Conservation (phyloP, 2,329 filamentous ascomycete species). For the Sphaceloma murrayae region DNA sequence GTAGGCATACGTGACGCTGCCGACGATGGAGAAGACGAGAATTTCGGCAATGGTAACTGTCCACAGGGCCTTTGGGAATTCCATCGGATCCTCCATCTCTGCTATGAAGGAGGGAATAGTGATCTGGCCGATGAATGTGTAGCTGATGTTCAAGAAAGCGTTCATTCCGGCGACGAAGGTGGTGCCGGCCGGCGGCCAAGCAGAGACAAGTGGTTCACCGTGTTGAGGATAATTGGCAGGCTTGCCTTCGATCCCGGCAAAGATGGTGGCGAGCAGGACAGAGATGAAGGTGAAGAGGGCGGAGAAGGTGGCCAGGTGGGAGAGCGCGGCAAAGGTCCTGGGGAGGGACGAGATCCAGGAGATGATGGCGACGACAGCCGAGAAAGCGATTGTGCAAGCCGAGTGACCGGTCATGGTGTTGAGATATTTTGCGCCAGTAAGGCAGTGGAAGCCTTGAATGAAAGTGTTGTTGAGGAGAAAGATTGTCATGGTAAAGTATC, state of each 20-base stretch:
- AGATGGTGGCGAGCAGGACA: conserved; percentile 73
- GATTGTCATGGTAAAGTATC: conserved; percentile 65
- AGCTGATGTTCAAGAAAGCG: conserved; percentile 90
- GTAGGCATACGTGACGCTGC: conserved; percentile 73
- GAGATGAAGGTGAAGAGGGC: conserved; percentile 86
- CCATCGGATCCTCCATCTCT: conserved; percentile 71
- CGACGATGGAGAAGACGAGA: conserved; percentile 75
- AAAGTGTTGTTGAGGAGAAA: conserved; percentile 92
- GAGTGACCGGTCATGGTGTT: conserved; percentile 73
- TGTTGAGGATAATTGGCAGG: conserved; percentile 46
- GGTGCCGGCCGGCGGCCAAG: conserved; percentile 58
- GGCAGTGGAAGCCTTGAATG: conserved; percentile 74
- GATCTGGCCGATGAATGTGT: conserved; percentile 93
- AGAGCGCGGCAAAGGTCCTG: conserved; percentile 71
- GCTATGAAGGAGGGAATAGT: conserved; percentile 91
- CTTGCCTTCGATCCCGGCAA: conserved; percentile 65
- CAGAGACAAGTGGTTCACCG: conserved; percentile 59
- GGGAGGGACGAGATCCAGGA: conserved; percentile 74
- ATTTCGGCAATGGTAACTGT: conserved; percentile 82
- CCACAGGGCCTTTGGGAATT: conserved; percentile 90
- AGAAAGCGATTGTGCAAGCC: conserved; percentile 71
- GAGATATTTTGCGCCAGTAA: conserved; percentile 76
- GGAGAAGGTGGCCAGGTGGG: conserved; percentile 67
- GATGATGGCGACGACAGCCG: conserved; percentile 61
- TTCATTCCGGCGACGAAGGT: conserved; percentile 75